phyloP scores from a whole-genome alignment of 768 basidiomycete species.

The Tulasnella sp. region DNA sequence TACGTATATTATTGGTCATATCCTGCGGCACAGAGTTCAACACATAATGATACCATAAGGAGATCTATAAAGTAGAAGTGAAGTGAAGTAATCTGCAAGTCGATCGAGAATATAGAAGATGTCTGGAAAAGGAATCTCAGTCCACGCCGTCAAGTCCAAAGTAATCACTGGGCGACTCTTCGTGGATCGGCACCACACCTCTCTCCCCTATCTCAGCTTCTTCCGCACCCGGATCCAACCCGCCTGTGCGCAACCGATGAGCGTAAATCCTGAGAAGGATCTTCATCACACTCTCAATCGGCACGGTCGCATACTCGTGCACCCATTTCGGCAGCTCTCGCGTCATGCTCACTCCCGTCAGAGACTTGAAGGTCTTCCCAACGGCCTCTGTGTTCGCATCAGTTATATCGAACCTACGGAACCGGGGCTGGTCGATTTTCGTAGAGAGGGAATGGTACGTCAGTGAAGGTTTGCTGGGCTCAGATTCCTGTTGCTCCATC shows the following conservation, averaged over 20 bases:
- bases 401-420: conserved; percentile 77
- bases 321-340: conserved; percentile 81
- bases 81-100: too few relatives aligned
- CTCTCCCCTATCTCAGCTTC: neutral
- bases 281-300: conserved; percentile 77
- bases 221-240: neutral
- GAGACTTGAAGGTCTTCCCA: conserved; percentile 49
- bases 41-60: too few relatives aligned
- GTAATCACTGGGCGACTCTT: too few relatives aligned
- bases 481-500: conserved; percentile 15
- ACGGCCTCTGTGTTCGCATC: conserved; percentile 22
- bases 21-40: too few relatives aligned
- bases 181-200: too few relatives aligned
- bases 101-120: too few relatives aligned
- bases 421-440: conserved; percentile 48
- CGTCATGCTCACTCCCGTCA: conserved; percentile 77
- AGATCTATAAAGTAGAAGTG: too few relatives aligned
- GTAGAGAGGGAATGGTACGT: conserved; percentile 17
- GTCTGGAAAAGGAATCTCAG: too few relatives aligned
- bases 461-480: neutral
- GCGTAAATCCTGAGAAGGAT: conserved; percentile 56
- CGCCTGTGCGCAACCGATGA: conserved; percentile 1
- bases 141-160: too few relatives aligned
- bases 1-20: too few relatives aligned
- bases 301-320: conserved; percentile 73